phyloP scores from a whole-genome alignment of 75 land plant genomes.

The Cryptomeria japonica region DNA sequence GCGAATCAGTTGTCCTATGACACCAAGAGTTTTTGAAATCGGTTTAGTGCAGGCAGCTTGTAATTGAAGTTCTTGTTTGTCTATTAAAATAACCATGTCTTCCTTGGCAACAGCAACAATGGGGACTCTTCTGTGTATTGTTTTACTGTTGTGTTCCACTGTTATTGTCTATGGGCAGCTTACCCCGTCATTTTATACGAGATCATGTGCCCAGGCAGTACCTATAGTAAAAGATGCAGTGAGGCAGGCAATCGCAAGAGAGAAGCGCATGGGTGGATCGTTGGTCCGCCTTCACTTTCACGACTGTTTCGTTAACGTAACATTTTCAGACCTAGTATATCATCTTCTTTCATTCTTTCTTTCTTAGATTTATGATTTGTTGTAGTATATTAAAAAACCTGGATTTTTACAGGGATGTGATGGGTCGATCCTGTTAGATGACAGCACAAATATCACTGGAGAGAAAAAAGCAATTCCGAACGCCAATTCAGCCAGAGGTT shows the following conservation, averaged over 20 bases:
- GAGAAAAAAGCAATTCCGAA: constrained; percentile 45
- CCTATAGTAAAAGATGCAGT: constrained; percentile 8
- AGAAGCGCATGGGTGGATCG: constrained; percentile 13
- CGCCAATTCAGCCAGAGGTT: constrained; percentile 29
- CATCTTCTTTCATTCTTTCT: not conserved
- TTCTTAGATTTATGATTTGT: not conserved
- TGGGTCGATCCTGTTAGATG: constrained; percentile 53
- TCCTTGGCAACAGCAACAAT: too few relatives aligned
- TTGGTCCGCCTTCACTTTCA: constrained; percentile 14
- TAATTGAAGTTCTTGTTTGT: too few relatives aligned
- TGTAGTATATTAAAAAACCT: not conserved
- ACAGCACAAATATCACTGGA: constrained; percentile 7
- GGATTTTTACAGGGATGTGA: constrained; percentile 42
- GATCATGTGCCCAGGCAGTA: constrained; percentile 12
- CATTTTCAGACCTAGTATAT: not conserved
- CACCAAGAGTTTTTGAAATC: too few relatives aligned
- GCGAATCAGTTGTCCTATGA: too few relatives aligned
- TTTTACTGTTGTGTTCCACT: not conserved
- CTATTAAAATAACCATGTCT: too few relatives aligned
- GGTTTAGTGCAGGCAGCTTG: too few relatives aligned
- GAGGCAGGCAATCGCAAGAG: constrained; percentile 5
- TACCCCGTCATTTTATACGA: constrained; percentile 3
- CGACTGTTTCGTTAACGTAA: constrained; percentile 24
- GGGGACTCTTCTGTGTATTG: too few relatives aligned
- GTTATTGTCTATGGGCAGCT: constrained; percentile 2